Evolutionary conservation across 495 filamentous ascomycete species (phyloP), one percentile per base, ranked within the genome.

Genomic region (Pyronema omphalodes): DNA sequence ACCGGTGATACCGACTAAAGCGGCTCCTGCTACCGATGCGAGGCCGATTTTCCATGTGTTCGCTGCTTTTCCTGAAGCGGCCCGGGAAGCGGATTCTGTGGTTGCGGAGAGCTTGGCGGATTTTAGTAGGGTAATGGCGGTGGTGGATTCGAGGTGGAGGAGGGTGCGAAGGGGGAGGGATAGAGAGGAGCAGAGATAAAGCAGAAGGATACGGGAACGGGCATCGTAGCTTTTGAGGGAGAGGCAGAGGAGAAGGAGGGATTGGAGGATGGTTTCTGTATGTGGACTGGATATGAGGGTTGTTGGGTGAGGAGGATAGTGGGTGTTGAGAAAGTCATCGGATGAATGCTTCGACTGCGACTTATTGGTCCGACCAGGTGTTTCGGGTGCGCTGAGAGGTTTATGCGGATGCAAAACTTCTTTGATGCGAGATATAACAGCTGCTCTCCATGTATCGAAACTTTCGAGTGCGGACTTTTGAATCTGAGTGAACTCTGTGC

Each of bases 41-140:
- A 93, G 69, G 12, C 83, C 84, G 19, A 86, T 76, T 63, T 87
- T 94, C 83, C 82, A 91, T 65, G 80, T 82, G 49, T 82, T 73
- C 1, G 73, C 64, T 15, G 70, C 61, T 56, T 80, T 77, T 50
- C 75, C 75, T 54, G 87, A 80, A 53, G 88, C 83, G 7, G 68
- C 73, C 58, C 80, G 79, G 8, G 14, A 35, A 1, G 52, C 37
- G 18, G 40, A 18, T 23, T 44, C 52, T 17, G 39, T 15, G n/a
- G 12, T 1, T 1, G 52, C 52, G 18, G 39, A 35, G 19, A 45
- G 44, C 19, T 36, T 8, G 8, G 51, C 51, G 51, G 52, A 39
- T 8, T 8, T 0, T 2, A 54, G 40, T 1, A 54, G 52, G 9
- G 29, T 17, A 8, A 14, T 33, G 11, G 52, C 52, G 18, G 52